Evolutionary conservation across 2,329 filamentous ascomycete genomes (phyloP).

Genomic region (Cryoendolithus antarcticus): DNA sequence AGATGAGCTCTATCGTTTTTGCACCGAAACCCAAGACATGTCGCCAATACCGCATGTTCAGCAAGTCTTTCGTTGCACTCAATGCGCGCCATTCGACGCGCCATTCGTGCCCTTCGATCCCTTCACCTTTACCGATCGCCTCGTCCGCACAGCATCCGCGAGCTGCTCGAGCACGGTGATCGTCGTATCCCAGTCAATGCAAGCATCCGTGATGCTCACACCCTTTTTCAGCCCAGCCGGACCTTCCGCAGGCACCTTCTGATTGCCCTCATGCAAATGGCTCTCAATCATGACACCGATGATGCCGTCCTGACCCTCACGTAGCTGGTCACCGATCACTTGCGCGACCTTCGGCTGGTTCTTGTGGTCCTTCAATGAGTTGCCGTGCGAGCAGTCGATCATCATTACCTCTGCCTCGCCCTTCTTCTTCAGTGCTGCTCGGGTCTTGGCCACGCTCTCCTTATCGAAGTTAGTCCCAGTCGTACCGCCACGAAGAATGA

Average conservation of each 20-base stretch:
- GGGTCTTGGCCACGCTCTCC: constrained; percentile 70
- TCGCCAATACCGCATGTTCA: no score
- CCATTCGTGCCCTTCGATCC: constrained; percentile 8
- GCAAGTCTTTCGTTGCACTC: no score
- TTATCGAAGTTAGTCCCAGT: constrained; percentile 91
- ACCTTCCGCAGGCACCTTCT: constrained; percentile 84
- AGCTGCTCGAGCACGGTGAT: constrained; percentile 64
- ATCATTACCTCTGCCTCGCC: constrained; percentile 65
- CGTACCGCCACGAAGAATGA: constrained; percentile 84
- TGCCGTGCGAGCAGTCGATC: constrained; percentile 93
- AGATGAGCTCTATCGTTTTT: no score
- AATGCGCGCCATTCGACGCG: no score
- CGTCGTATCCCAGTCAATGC: constrained; percentile 89
- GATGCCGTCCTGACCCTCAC: constrained; percentile 69
- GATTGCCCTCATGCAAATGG: constrained; percentile 85
- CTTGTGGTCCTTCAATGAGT: constrained; percentile 81
- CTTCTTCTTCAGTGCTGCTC: constrained; percentile 63
- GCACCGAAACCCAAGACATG: no score
- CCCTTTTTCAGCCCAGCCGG: constrained; percentile 79
- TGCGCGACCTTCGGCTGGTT: constrained; percentile 93
- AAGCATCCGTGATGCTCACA: constrained; percentile 94
- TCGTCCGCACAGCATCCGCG: constrained; percentile 65
- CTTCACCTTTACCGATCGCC: constrained; percentile 39
- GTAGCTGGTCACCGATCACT: constrained; percentile 70
- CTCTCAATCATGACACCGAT: constrained; percentile 99